Evolutionary conservation across 768 basidiomycete species (phyloP), one percentile per base, ranked within the genome.

Genomic region (Leccinum boreale): DNA sequence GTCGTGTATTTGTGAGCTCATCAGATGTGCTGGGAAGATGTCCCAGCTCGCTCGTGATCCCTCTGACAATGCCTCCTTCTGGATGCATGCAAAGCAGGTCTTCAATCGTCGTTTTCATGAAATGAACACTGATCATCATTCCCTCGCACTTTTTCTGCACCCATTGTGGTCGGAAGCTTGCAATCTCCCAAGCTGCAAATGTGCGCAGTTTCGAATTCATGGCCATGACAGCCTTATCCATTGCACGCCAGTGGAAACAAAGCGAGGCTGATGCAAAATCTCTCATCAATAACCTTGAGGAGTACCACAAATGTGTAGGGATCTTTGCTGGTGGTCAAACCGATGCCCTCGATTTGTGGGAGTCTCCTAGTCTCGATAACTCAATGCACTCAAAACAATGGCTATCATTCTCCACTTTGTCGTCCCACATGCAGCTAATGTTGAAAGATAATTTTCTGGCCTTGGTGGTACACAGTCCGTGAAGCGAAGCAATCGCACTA

Each of bases 71-170:
- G 0, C 28, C 28, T 28, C 28, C 28, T 28, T 28, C 28, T 28
- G 28, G 28, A 28, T 28, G 9, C 28, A 28, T 28, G 28, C 64
- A 0, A 58, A 62, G 21, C 6, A 36, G 3, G 65, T 70, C 2
- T 70, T 75, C 52, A 72, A 70, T 47, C 48, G 31, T 0, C 48
- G 57, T 9, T 77, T 77, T 36, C 70, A 28, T 28, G 26, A 28
- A 24, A 24, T 24, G 24, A 70, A 74, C 55, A 77, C 70, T 3
- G 58, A 68, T 29, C 28, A 69, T 9, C 73, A 76, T 54, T 67
- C 52, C 10, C 66, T 77, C 24, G 65, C 72, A 31, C 29, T 31
- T 14, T 47, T 47, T 21, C 24, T 47, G 4, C 45, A 46, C 23
- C 45, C 45, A 14, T 11, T 24, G 3, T 44, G 28, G 42, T 44